Conservation (phyloP, 495 filamentous ascomycete genomes). For the Geoglossum glabrum region DNA sequence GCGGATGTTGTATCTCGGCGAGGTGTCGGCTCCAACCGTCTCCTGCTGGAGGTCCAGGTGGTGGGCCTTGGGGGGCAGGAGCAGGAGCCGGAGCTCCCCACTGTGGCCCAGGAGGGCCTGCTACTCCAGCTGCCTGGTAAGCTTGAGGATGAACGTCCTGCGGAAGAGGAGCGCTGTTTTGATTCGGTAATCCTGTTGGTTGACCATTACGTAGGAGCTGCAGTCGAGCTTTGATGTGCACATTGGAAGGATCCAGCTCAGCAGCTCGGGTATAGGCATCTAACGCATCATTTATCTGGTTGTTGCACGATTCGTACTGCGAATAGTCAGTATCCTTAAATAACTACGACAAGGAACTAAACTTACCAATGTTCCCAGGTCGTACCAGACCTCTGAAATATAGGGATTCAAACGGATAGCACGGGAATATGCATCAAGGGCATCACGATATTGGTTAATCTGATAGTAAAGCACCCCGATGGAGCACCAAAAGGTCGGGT, state of each 20-base stretch:
- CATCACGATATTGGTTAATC: conserved; percentile 99
- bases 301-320: conserved; percentile 96
- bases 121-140: conserved; percentile 27
- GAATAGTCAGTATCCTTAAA: conserved; percentile 8
- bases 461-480: conserved; percentile 99
- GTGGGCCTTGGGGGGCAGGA: conserved; percentile 35
- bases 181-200: conserved; percentile 43
- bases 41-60: conserved; percentile 38
- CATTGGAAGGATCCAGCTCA: conserved; percentile 79
- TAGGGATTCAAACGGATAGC: conserved; percentile 95
- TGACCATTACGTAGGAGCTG: conserved; percentile 64
- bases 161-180: conserved; percentile 46
- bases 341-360: conserved; percentile 12
- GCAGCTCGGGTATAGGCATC: conserved; percentile 91
- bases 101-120: conserved; percentile 60
- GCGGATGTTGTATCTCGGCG: conserved; percentile 49
- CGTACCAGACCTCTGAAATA: conserved; percentile 99
- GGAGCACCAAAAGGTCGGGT: conserved; percentile 99
- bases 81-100: conserved; percentile 45
- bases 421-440: conserved; percentile 93
- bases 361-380: conserved; percentile 85
- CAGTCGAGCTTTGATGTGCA: conserved; percentile 88
- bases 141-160: conserved; percentile 52
- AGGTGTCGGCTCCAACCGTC: conserved; percentile 55
- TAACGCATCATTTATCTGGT: conserved; percentile 88